Evolutionary conservation across 495 filamentous ascomycete species (phyloP), one percentile per base, ranked within the genome.

Genomic region (Choiromyces venosus): DNA sequence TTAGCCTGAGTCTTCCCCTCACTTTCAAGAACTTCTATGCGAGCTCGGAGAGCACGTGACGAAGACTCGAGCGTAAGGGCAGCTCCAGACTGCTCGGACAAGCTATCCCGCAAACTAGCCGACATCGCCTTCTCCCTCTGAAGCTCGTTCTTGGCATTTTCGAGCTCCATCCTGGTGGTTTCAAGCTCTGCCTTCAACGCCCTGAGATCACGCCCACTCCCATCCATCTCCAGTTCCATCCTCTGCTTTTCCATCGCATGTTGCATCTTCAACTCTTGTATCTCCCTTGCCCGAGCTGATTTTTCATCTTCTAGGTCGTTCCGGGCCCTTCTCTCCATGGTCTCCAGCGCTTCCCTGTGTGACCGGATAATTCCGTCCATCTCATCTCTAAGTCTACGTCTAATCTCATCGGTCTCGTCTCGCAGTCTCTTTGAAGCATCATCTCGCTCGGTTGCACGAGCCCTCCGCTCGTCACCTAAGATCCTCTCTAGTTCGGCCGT

Each of bases 21-120:
- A 18, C 91, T 93, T 82, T 97, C 93, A 29, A 97, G 87, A 80
- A 94, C 93, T 71, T 95, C 90, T 70, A 95, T 91, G 65, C 91
- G 89, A 6, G 90, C 90, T 74, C 89, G 89, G 52, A 96, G 87
- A 14, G 90, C 90, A 66, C 89, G 88, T 46, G 90, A 89, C 6
- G 90, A 88, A 2, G 88, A 89, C 73, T 97, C 93, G 29, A 97
- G 82, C 0, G 86, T 87, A 42, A 89, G 83, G 68, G 86, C 86
- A n/a, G 88, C 88, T 38, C 85, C 86, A 42, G 88, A 86, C 52
- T 86, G 85, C 33, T 91, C 89, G 36, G 88, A 84, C n/a, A 94
- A 81, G 67, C 90, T 89, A 18, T 86, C 84, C 71, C 88, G 85
- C 12, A 93, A 82, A 35, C 84, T 85, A 33, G 83, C 80, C 69